Evolutionary conservation across 2,329 filamentous ascomycete species (phyloP), one percentile per base, ranked within the genome.

Genomic region (Aspergillus sp.): DNA sequence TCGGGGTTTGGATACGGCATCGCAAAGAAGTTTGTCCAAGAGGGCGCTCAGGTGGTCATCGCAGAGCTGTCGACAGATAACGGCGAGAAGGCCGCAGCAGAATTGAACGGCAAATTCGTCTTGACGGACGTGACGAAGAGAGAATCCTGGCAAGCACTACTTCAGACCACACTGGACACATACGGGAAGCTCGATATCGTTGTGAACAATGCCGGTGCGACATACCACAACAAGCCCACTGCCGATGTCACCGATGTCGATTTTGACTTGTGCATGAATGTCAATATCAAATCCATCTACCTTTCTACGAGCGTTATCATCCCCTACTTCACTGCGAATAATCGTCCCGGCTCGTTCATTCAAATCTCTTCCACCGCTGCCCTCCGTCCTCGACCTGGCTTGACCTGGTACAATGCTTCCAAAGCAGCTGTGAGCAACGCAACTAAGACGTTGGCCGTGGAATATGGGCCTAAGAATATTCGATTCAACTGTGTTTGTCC

Each of bases 171-270:
- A 1, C 39, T 67, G 9, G 39, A 57, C 1, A 50, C 49, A 27
- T 44, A 52, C 36, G 58, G 60, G 5, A 48, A 51, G 6, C 54
- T 74, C 11, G 66, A 73, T 51, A 64, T 70, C 29, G 54, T 74
- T 11, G 57, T 73, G 46, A 73, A 73, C 48, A 73, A 73, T 52
- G 69, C 70, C 1, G 72, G 71, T 6, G 60, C 57, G 7, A 58
- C 55, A 6, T 65, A 62, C 48, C 43, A 38, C 40, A 66, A 66
- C 46, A 65, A 66, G 51, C 60, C 67, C 4, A 67, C 67, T 1
- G 45, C 50, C 5, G 59, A 63, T 27, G 66, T 69, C 12, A 69
- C 67, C 1, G 60, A 69, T 28, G 58, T 54, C 5, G 68, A 71
- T 37, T 70, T 66, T 42, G 64, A 69, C 39, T 53, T 54, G 29